Conservation (phyloP, 129 eudicot genomes). For the Tanacetum coccineum region DNA sequence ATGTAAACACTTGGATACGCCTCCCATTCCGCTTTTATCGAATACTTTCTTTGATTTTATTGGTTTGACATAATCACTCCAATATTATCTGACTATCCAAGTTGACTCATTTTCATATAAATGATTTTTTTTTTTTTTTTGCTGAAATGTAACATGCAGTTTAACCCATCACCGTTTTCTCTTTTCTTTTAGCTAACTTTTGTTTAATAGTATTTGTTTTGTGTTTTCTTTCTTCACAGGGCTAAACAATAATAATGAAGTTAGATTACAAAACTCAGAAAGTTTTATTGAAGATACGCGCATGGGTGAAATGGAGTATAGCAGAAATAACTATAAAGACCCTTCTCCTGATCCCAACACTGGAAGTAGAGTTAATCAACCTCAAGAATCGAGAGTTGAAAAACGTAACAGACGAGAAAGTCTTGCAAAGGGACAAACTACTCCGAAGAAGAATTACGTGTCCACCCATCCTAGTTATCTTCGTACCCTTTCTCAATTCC, state of each 20-base stretch:
- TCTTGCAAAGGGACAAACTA: conserved; percentile 9
- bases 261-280: neutral
- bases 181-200: too few species aligned
- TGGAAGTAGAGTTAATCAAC: conserved; percentile 6
- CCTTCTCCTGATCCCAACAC: conserved; percentile 2
- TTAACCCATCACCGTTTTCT: too few species aligned
- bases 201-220: neutral
- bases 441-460: conserved; percentile 30
- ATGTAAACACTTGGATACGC: too few species aligned
- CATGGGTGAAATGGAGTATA: conserved; percentile 21
- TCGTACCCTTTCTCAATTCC: conserved; percentile 66
- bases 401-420: conserved; percentile 15
- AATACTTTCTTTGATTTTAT: too few species aligned
- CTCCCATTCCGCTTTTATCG: too few species aligned
- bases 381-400: conserved; percentile 18
- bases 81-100: too few species aligned
- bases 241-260: conserved; percentile 5
- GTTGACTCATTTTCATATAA: too few species aligned
- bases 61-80: too few species aligned
- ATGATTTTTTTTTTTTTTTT: too few species aligned
- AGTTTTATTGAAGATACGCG: conserved; percentile 4
- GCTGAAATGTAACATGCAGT: too few species aligned
- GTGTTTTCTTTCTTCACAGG: conserved; percentile 17
- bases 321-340: too few species aligned
- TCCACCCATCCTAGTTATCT: conserved; percentile 58